phyloP scores from a whole-genome alignment of 495 filamentous ascomycete species.

The Lasiosphaeris hirsuta region DNA sequence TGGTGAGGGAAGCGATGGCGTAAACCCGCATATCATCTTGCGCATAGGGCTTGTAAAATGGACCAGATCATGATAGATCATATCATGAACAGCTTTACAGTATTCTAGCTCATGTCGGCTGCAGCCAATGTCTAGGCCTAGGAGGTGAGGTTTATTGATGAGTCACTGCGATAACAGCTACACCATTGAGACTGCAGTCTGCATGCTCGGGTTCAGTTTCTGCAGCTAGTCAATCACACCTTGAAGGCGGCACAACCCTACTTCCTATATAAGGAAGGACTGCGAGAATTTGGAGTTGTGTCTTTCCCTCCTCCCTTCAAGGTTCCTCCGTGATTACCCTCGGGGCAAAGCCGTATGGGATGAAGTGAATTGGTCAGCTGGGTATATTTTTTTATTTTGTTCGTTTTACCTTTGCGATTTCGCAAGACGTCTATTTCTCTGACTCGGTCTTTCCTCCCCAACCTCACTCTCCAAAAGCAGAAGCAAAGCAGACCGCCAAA shows the following conservation, averaged over 20 bases:
- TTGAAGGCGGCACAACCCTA: not conserved
- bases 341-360: not conserved
- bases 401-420: not conserved
- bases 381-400: not conserved
- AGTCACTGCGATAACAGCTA: no score
- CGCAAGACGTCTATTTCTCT: no score
- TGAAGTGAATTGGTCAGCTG: not conserved
- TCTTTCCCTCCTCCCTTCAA: not conserved
- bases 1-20: not conserved
- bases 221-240: conserved; percentile 2
- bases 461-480: not conserved
- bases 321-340: not conserved
- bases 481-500: not conserved
- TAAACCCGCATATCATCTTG: not conserved
- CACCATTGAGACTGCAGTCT: no score
- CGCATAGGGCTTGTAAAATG: not conserved
- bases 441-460: no score
- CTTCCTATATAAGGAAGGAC: conserved; percentile 9
- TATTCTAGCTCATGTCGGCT: no score
- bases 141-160: no score
- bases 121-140: no score
- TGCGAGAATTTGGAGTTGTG: not conserved
- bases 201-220: no score
- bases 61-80: not conserved
- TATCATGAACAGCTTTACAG: no score